Conservation (phyloP, 1,284 basidiomycete genomes). For the Athelia sp. region DNA sequence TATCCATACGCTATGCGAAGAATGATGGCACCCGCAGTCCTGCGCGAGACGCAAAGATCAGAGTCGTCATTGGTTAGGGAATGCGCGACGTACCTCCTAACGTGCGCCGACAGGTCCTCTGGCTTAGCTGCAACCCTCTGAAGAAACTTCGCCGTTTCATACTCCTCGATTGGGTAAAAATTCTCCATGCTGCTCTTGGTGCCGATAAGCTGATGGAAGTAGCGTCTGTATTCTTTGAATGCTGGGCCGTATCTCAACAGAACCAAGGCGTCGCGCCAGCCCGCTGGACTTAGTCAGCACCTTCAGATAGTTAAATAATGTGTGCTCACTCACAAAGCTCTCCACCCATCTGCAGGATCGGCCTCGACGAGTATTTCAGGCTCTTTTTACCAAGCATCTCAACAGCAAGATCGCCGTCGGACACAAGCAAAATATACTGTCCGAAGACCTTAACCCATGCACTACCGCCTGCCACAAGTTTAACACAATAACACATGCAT, state of each 20-base stretch:
- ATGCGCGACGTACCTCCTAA: slow-evolving; percentile 45
- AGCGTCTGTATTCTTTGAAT: slow-evolving; percentile 56
- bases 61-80: no score
- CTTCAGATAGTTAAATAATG: no score
- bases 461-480: no score
- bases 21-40: slow-evolving; percentile 54
- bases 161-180: slow-evolving; percentile 43
- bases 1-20: slow-evolving; percentile 61
- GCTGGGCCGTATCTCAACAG: slow-evolving; percentile 58
- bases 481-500: no score
- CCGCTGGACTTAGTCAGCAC: no score
- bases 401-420: no score
- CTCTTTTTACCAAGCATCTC: no score
- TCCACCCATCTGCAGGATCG: no score
- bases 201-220: slow-evolving; percentile 58
- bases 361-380: no score
- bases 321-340: no score
- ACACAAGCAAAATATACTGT: no score
- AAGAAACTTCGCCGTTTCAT: slow-evolving; percentile 52
- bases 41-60: slow-evolving; percentile 15
- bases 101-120: slow-evolving; percentile 43
- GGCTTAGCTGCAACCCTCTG: slow-evolving; percentile 50
- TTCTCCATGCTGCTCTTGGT: slow-evolving; percentile 41
- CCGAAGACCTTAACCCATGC: no score
- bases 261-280: slow-evolving; percentile 63